Conservation (phyloP, 805 yeast genomes). For the Priceomyces castillae region DNA sequence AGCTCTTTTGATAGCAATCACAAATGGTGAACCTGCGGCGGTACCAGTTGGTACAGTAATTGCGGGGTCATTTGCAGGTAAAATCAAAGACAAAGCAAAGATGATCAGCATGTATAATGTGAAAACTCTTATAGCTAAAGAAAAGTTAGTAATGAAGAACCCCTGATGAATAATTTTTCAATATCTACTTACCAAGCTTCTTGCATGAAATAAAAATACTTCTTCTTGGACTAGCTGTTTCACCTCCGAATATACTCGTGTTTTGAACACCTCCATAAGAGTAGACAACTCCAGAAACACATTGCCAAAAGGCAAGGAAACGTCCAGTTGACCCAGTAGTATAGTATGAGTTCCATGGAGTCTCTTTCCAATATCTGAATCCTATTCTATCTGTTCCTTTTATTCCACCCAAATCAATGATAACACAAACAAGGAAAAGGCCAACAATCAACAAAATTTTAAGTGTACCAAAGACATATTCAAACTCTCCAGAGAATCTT, state of each 20-base stretch:
- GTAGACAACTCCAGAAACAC: conserved; percentile 54
- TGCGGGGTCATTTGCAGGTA: conserved; percentile 25
- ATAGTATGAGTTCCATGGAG: conserved; percentile 13
- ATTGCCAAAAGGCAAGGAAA: conserved; percentile 58
- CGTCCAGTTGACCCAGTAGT: conserved; percentile 50
- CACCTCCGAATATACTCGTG: conserved; percentile 27
- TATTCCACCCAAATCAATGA: conserved; percentile 22
- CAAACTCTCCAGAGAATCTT: conserved; percentile 21
- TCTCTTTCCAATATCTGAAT: conserved; percentile 22
- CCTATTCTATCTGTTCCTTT: conserved; percentile 21
- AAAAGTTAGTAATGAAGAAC: conserved; percentile 3
- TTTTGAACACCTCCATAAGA: conserved; percentile 26
- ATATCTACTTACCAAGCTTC: conserved; percentile 16
- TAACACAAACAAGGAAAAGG: conserved; percentile 18
- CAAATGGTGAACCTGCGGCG: conserved; percentile 39
- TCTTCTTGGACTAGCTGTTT: conserved; percentile 33
- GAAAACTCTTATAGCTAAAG: conserved; percentile 21
- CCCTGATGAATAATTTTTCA: no score
- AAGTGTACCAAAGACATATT: conserved; percentile 19
- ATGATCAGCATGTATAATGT: conserved; percentile 27
- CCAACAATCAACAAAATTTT: conserved; percentile 19
- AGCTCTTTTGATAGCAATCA: conserved; percentile 34
- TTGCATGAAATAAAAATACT: conserved; percentile 27
- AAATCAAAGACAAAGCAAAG: conserved; percentile 32
- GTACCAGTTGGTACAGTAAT: conserved; percentile 26